Evolutionary conservation across 192 early-diverging fungal species (phyloP).

Genomic region (Diversispora epigaea): DNA sequence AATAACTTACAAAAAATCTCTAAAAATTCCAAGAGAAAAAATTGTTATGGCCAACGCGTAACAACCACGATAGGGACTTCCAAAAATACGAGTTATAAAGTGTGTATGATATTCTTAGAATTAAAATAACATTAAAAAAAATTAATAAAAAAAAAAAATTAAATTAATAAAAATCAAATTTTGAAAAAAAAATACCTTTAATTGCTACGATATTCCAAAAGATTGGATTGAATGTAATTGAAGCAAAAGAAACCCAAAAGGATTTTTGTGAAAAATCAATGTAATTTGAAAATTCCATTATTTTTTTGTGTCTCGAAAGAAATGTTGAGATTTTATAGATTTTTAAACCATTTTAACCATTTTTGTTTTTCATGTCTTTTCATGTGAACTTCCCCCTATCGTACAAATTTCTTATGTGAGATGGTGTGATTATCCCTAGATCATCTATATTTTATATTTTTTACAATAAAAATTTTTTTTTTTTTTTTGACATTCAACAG

Average conservation of each 20-base stretch:
- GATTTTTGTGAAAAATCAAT: slow-evolving; percentile 65
- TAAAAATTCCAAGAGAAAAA: slow-evolving; percentile 76
- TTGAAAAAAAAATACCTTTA: background rate
- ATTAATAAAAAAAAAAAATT: background rate
- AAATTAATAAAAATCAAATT: background rate
- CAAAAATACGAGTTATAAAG: slow-evolving; percentile 68
- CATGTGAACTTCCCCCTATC: no score
- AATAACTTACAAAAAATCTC: slow-evolving; percentile 67
- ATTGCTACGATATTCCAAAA: slow-evolving; percentile 87
- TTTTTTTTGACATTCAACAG: no score
- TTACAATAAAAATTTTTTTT: no score
- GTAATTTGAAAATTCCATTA: no score
- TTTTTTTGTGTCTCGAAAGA: no score
- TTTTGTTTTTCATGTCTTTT: no score
- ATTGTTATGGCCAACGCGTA: slow-evolving; percentile 79
- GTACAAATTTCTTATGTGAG: no score
- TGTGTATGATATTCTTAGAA: slow-evolving; percentile 74
- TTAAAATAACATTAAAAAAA: background rate
- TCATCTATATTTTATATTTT: no score
- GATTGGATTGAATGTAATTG: slow-evolving; percentile 82
- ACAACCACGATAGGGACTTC: slow-evolving; percentile 68
- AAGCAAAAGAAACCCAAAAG: slow-evolving; percentile 67
- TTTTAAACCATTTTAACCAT: no score
- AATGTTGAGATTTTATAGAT: no score
- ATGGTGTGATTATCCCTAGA: no score